Base-by-base conservation (phyloP, 2,329 filamentous ascomycete species). In the Botrytis aclada region DNA sequence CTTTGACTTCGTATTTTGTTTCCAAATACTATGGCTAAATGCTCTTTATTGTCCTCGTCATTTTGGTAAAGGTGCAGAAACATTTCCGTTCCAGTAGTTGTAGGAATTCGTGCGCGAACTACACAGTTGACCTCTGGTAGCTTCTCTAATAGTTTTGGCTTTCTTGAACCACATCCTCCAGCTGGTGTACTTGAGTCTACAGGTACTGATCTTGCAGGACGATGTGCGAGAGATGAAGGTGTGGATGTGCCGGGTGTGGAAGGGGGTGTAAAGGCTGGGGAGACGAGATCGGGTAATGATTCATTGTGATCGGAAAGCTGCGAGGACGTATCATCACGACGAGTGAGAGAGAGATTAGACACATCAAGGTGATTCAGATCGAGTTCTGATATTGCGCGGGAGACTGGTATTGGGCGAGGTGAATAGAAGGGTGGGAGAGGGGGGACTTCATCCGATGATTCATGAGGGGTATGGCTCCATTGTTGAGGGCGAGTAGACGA, bases 1-100 rank as follows among this genome's bases (percentile, higher is more conserved):
- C 88, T 89, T 82, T 87, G 82, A 84, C 90, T 89, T 81, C 96
- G 88, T 77, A 98, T 98, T 65, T 90, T 86, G 74, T 91, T 90
- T 3, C 96, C 96, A 82, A 99, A 99, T 0, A 99, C 96, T 80
- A 99, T 98, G 29, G 96, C 96, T 69, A 99, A 84, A 81, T 99
- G 96, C 81, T 99, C 96, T 83, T 99, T 99, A 76, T 91, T 93
- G 82, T 99, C 96, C 10, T 93, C 89, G 78, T 93, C 93, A 83
- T 99, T 99, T 75, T 91, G 91, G 84, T 99, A 99, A 0, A 98
- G 86, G 80, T 99, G 95, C 69, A 99, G 84, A 83, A 97, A 99
- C 94, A 99, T 98, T 82, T 99, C 95, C 18, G 94, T 93, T 5
- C 95, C 95, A 0, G 88, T 90, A 3, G 94, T 95, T 0, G 95